Conservation (phyloP, 306 rosid genomes). For the Erythrophleum fordii region DNA sequence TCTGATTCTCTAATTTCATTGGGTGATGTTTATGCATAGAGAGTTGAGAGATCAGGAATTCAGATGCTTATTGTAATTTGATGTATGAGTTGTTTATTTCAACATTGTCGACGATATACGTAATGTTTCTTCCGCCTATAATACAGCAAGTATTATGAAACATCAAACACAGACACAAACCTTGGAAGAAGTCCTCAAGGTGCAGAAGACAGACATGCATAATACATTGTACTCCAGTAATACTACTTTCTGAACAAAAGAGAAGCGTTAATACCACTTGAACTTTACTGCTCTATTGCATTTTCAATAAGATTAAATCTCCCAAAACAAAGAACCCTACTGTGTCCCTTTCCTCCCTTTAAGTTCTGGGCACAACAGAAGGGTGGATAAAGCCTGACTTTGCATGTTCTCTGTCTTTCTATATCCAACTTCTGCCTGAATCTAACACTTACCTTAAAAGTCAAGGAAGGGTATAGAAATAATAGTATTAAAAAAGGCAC, state of each 20-base stretch:
- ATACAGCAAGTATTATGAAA: not conserved
- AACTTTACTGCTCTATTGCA: not conserved
- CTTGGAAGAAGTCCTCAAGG: not conserved
- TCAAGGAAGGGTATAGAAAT: not conserved
- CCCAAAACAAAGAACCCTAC: not conserved
- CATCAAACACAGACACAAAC: not conserved
- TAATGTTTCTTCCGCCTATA: conserved; percentile 31
- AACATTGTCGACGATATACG: conserved; percentile 23
- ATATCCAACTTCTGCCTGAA: not conserved
- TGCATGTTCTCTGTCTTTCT: not conserved
- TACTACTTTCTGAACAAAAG: not conserved
- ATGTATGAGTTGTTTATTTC: conserved; percentile 19
- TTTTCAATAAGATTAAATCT: not conserved
- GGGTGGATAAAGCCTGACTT: not conserved
- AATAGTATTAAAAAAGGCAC: not conserved
- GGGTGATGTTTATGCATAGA: not conserved
- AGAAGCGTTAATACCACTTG: not conserved
- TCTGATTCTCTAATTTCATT: conserved; percentile 2
- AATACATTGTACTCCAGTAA: not conserved
- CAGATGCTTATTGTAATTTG: not conserved
- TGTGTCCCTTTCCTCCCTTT: not conserved
- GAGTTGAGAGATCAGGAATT: not conserved
- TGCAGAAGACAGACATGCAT: not conserved
- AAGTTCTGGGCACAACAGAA: not conserved
- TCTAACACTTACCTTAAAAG: conserved; percentile 7